Evolutionary conservation across 495 filamentous ascomycete species (phyloP).

Genomic region (Astrothelium subdiscretum): DNA sequence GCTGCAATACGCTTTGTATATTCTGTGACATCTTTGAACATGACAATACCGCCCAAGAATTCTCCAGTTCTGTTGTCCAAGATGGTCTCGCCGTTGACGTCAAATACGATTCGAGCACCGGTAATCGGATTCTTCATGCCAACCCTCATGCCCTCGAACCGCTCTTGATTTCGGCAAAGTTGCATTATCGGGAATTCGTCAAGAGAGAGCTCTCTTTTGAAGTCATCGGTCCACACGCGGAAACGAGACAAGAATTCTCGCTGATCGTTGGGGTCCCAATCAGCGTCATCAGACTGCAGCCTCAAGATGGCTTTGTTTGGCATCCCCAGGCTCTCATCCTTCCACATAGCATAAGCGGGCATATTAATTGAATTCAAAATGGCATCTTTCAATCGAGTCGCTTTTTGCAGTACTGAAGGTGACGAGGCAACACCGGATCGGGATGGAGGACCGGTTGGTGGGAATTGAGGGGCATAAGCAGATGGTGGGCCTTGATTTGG

Average conservation of each 20-base stretch:
- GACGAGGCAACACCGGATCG: slow-evolving; percentile 35
- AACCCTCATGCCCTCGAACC: slow-evolving; percentile 42
- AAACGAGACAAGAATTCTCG: slow-evolving; percentile 43
- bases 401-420: slow-evolving; percentile 51
- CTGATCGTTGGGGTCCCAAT: slow-evolving; percentile 34
- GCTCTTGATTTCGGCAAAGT: slow-evolving; percentile 42
- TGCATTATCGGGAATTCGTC: slow-evolving; percentile 51
- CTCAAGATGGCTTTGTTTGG: slow-evolving; percentile 50
- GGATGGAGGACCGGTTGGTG: slow-evolving; percentile 47
- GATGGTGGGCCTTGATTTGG: slow-evolving; percentile 8
- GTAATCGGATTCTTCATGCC: slow-evolving; percentile 43
- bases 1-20: slow-evolving; percentile 45
- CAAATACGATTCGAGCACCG: slow-evolving; percentile 38
- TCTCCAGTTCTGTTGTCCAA: slow-evolving; percentile 48
- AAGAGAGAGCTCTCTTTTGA: slow-evolving; percentile 39
- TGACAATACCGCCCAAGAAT: slow-evolving; percentile 53
- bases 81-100: slow-evolving; percentile 49
- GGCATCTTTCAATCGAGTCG: slow-evolving; percentile 57
- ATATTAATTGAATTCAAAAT: slow-evolving; percentile 55
- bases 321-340: slow-evolving; percentile 52
- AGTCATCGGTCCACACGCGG: slow-evolving; percentile 49
- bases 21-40: slow-evolving; percentile 55
- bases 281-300: slow-evolving; percentile 35
- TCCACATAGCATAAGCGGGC: slow-evolving; percentile 61
- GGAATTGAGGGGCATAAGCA: slow-evolving; percentile 35